Conservation (phyloP, 2,329 filamentous ascomycete species). For the Parascedosporium putredinis region DNA sequence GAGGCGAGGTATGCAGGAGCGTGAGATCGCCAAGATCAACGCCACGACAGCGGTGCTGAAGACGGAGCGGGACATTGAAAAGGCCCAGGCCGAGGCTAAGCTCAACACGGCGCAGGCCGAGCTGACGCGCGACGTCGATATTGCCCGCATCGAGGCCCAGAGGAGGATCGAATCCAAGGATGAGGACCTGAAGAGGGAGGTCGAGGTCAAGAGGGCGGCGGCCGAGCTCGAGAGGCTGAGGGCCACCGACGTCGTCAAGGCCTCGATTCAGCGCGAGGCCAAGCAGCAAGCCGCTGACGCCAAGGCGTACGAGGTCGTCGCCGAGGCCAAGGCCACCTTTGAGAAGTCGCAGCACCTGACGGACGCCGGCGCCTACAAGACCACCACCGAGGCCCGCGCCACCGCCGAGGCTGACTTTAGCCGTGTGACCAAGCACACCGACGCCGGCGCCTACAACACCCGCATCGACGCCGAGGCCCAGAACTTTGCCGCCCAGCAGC, state of each 20-base stretch:
- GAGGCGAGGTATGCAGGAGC: slow-evolving; percentile 69
- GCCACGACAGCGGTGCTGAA: slow-evolving; percentile 76
- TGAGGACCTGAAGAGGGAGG: slow-evolving; percentile 68
- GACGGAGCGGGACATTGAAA: slow-evolving; percentile 75
- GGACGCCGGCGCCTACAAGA: slow-evolving; percentile 42
- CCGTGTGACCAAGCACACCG: slow-evolving; percentile 35
- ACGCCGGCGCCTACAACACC: slow-evolving; percentile 37
- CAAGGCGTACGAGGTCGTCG: slow-evolving; percentile 52
- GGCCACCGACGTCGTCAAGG: slow-evolving; percentile 68
- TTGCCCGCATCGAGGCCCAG: slow-evolving; percentile 63
- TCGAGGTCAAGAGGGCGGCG: slow-evolving; percentile 65
- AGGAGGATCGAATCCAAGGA: slow-evolving; percentile 66
- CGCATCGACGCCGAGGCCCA: slow-evolving; percentile 33
- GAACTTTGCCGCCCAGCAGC: slow-evolving; percentile 28
- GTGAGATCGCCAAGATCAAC: slow-evolving; percentile 80
- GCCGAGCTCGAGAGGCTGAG: slow-evolving; percentile 74
- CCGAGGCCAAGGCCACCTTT: slow-evolving; percentile 45
- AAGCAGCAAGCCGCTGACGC: slow-evolving; percentile 60
- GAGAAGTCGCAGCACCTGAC: slow-evolving; percentile 42
- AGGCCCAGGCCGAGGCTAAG: slow-evolving; percentile 65
- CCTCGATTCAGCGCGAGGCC: slow-evolving; percentile 57
- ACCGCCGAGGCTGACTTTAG: slow-evolving; percentile 27
- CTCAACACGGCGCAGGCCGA: slow-evolving; percentile 63
- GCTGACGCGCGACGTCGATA: slow-evolving; percentile 63
- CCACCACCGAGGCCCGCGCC: slow-evolving; percentile 30